phyloP scores from a whole-genome alignment of 192 early-diverging fungal species.

The Glomus cerebriforme region DNA sequence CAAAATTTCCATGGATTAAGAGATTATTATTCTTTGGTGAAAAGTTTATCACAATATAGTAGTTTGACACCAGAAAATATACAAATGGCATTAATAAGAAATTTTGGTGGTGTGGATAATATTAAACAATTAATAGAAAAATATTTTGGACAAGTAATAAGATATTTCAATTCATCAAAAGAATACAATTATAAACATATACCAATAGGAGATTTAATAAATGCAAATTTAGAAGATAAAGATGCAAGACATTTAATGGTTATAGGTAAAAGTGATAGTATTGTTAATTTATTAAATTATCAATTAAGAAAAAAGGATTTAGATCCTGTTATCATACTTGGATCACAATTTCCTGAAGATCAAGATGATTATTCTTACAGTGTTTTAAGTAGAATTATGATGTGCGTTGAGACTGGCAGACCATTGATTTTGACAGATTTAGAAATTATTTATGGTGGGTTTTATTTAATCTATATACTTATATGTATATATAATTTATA shows the following conservation, averaged over 20 bases:
- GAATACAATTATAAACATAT: not conserved
- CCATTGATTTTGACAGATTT: slow-evolving; percentile 17
- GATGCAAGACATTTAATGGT: slow-evolving; percentile 23
- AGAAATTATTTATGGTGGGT: slow-evolving; percentile 8
- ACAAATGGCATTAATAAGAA: slow-evolving; percentile 8
- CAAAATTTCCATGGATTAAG: slow-evolving; percentile 31
- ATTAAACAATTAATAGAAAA: not conserved
- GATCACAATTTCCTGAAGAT: slow-evolving; percentile 32
- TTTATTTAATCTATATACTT: not conserved
- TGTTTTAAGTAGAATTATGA: slow-evolving; percentile 29
- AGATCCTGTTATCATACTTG: slow-evolving; percentile 17
- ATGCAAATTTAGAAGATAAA: slow-evolving; percentile 3
- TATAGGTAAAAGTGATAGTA: too few relatives aligned
- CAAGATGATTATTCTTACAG: slow-evolving; percentile 1
- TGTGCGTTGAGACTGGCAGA: slow-evolving; percentile 29
- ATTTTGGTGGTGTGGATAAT: slow-evolving; percentile 14
- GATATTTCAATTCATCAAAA: not conserved
- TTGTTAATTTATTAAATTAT: slow-evolving; percentile 16
- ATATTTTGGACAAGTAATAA: slow-evolving; percentile 11
- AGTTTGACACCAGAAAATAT: not conserved
- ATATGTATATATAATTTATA: too few relatives aligned
- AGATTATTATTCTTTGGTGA: slow-evolving; percentile 20
- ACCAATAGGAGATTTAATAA: not conserved
- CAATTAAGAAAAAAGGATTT: not conserved
- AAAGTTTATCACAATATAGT: slow-evolving; percentile 3